These are phyloP conservation scores for Paracoccidioides brasiliensis DNA, from an alignment of 2,329 filamentous ascomycete genomes.

Conservation along the genomic window DNA sequence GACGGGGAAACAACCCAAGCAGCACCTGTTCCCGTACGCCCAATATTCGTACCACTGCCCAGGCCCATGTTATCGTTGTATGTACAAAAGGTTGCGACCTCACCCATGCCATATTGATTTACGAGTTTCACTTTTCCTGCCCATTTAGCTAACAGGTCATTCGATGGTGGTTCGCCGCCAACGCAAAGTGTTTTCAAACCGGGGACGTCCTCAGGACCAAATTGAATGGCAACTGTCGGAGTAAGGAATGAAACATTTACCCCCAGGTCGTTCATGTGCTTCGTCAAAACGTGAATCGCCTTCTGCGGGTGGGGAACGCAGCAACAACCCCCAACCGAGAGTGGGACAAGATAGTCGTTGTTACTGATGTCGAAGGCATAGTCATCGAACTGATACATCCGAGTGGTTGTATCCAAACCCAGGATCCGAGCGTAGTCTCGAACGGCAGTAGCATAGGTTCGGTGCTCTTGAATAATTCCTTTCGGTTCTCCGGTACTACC, in stretches of 20 bases:
- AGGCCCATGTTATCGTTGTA: constrained; percentile 2
- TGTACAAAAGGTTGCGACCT: constrained; percentile 11
- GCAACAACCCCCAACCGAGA: constrained; percentile 12
- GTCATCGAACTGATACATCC: constrained; percentile 4
- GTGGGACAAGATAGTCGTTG: constrained; percentile 59
- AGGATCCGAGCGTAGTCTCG: background rate
- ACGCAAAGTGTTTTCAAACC: constrained; percentile 14
- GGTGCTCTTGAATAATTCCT: constrained; percentile 4
- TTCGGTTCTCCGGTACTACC: constrained; percentile 5
- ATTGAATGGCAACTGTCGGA: constrained; percentile 14
- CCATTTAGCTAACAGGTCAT: constrained; percentile 13
- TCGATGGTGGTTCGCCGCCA: constrained; percentile 15
- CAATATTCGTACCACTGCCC: constrained; percentile 5
- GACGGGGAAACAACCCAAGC: constrained; percentile 25
- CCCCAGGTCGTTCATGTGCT: constrained; percentile 11
- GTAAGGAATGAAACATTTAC: constrained; percentile 16
- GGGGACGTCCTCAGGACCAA: constrained; percentile 14
- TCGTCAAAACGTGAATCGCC: constrained; percentile 8
- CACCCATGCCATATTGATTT: constrained; percentile 16
- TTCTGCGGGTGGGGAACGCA: constrained; percentile 14
- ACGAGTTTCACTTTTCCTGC: constrained; percentile 10
- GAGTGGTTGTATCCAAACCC: background rate
- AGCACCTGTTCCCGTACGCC: background rate
- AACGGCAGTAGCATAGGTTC: constrained; percentile 1
- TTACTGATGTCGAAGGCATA: constrained; percentile 48